Base-by-base conservation (phyloP, 257 asterid species). In the Avicennia marina region DNA sequence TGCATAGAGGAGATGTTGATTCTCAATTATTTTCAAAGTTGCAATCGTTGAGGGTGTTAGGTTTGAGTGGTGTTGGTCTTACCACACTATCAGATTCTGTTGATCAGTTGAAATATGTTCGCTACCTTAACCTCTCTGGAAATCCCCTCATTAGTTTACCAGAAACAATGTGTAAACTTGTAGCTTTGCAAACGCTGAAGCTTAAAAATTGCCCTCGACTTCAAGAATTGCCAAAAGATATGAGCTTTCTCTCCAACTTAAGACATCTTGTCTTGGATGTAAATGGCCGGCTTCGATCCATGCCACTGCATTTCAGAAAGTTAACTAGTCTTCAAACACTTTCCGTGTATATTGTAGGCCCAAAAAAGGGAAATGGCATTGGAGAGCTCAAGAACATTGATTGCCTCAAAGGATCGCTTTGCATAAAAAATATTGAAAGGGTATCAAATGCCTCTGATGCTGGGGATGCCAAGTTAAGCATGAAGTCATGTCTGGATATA, bases 111-210 rank as follows among this genome's bases (percentile, higher is more conserved):
- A 22, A 27, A 39, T 53, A 63, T 32, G 62, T 72, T 17, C 60
- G 48, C 24, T 63, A 62, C 42, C 71, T 72, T 43, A 51, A 67
- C 38, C 56, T 72, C 17, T 72, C 71, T 2, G 39, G 38, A 38
- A 72, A 60, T 39, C 40, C 17, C 10, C 56, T 72, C 11, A 0
- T 4, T 22, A 8, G 20, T 16, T 65, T 72, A 6, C 73, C 69
- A 6, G 32, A 48, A 11, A 49, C 70, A 12, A 24, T 73, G 3
- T 44, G 68, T 41, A 50, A 46, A 11, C 48, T 71, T 15, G 11
- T 15, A 13, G 62, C 54, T 2, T 53, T 64, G 33, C 73, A 76
- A 26, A 65, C 68, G 3, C 56, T 65, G 2, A 65, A 64, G 41
- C 65, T 72, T 5, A 58, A 18, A 12, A 10, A 24, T n/a, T 72